These are phyloP conservation scores for Alopecurus myosuroides DNA, from an alignment of 176 grass and related monocot genomes.

Conservation along the genomic window DNA sequence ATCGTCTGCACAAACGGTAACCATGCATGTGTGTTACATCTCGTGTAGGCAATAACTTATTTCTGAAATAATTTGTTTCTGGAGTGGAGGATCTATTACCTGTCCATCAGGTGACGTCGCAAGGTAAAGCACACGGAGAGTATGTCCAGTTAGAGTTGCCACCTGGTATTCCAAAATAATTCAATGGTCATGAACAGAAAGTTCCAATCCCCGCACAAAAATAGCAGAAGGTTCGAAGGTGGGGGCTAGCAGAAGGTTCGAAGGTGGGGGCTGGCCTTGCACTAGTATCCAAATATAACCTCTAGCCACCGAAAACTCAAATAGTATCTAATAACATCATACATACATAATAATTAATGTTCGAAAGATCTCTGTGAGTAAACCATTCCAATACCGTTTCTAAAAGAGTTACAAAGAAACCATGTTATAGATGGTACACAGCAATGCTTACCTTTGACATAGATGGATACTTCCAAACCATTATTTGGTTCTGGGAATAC, in stretches of 20 bases:
- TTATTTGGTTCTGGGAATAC: slow-evolving; percentile 97
- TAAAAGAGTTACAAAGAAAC: neutral
- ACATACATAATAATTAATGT: neutral
- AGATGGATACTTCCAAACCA: slow-evolving; percentile 99
- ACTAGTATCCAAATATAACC: neutral
- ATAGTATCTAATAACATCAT: neutral
- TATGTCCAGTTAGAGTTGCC: slow-evolving; percentile 84
- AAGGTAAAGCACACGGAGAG: slow-evolving; percentile 87
- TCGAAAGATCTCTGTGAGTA: neutral
- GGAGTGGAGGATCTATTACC: slow-evolving; percentile 47
- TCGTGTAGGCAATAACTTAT: neutral
- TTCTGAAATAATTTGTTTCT: neutral
- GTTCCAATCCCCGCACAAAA: no score
- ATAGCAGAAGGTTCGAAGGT: neutral
- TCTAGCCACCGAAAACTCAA: neutral
- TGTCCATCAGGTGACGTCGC: slow-evolving; percentile 91
- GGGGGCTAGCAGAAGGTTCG: no score
- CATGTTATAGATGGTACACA: neutral
- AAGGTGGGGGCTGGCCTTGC: neutral
- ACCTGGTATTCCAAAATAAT: slow-evolving; percentile 43
- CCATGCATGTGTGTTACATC: neutral
- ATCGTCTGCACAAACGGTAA: slow-evolving; percentile 65
- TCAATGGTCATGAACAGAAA: neutral
- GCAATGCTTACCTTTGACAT: slow-evolving; percentile 67
- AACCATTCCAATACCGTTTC: neutral